Evolutionary conservation across 331 rosid species (phyloP), one percentile per base, ranked within the genome.

Genomic region (Ulmus americana): DNA sequence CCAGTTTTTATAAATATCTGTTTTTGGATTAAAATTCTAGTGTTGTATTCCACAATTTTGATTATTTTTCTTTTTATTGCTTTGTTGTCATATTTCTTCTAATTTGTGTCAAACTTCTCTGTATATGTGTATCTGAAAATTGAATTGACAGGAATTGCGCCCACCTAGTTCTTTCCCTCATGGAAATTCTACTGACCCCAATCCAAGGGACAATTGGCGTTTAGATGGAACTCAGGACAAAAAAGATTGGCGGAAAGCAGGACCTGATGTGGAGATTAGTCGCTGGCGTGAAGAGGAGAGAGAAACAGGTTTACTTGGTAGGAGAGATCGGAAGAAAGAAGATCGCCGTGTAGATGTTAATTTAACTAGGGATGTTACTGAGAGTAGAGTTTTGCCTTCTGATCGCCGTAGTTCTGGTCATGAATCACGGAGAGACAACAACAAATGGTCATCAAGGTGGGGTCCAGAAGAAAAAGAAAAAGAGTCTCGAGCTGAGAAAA

Each of bases 241-340:
- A 78, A 86, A 83, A 75, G 89, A 86, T 61, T 72, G 89, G 87
- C 79, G 86, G 61, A 83, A 65, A 72, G 64, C 76, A 76, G 70
- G 65, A 42, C 82, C 92, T 16, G 89, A 83, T 64, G 71, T 72
- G 70, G 86, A 83, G 52, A 65, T 64, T 47, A 86, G 57, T 45
- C 86, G 85, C 70, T 86, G 94, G 94, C 89, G 94, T 70, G 94
- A 86, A 67, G 94, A 86, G 82, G 94, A 83, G 83, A 83, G 94
- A 70, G 94, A 86, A 72, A 83, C 94, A 39, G 75, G 82, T 71
- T 72, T 81, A 77, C 86, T 83, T 61, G 87, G 89, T 71, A 75
- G 89, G 79, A 79, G 87, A 73, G 89, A 83, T 64, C 85, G 82
- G 39, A 79, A 83, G 72, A 86, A 83, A 79, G 88, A 83, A 41